Base-by-base conservation (phyloP, 306 rosid species). In the Prinsepia uniflora region DNA sequence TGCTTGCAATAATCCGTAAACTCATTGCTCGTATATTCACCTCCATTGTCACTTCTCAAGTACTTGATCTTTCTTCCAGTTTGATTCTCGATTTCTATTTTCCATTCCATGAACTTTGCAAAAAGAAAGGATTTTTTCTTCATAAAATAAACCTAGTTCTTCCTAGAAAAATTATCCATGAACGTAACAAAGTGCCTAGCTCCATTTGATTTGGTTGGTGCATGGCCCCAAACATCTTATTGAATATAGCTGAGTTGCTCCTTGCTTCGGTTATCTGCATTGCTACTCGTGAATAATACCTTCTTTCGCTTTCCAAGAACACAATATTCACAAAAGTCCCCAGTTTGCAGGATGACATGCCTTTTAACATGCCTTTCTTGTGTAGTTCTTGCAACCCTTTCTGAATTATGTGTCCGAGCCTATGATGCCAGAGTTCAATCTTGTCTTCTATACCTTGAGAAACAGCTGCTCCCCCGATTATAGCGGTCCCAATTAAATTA, bases 41-140 rank as follows among this genome's bases (percentile, higher is more conserved):
- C 56, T 50, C 56, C 14, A 50, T 50, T 50, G 56, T 50, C 56
- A 50, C 56, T 50, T 50, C 56, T 50, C 56, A 50, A 17, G 56
- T 50, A 50, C 56, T 50, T 50, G 56, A 50, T 50, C 56, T 50
- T 10, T 50, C 56, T 50, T 50, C 56, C 18, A 50, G 56, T 50
- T 50, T 50, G 18, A 4, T 50, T 50, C 11, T 50, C 56, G 56
- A 17, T 50, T 50, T 50, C 18, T 50, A 13, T 50, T 10, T 50
- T 50, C 56, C 56, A 50, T 50, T 50, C 56, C n/a, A n/a, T n/a
- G n/a, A 41, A 41, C 44, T 41, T 41, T 41, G 44, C 44, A 41
- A 41, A 41, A 41, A 4, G 44, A 41, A n/a, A n/a, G n/a, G n/a
- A n/a, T n/a, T 41, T 41, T 41, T 7, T 41, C 44, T 4, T 41